Percentiles rank a stretch among this genome's conserved stretches.
These are phyloP conservation scores for Neonectria coccinea DNA, from an alignment of 2,329 filamentous ascomycete species.

Conservation along the genomic window DNA sequence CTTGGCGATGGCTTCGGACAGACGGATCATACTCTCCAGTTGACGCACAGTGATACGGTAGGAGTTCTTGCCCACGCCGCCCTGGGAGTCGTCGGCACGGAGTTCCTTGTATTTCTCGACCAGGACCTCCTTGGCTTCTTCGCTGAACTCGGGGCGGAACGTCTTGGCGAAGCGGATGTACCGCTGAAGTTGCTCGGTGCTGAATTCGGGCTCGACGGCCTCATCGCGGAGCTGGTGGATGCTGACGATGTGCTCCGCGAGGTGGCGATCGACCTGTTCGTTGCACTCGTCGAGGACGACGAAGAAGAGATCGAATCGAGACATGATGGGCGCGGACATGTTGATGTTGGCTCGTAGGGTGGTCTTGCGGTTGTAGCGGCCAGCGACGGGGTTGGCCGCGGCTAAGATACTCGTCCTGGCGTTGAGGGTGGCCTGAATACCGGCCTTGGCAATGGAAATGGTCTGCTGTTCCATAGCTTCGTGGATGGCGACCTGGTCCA, in stretches of 20 bases:
- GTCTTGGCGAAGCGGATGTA: conserved; percentile 97
- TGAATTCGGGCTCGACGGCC: conserved; percentile 92
- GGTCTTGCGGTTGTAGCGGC: conserved; percentile 96
- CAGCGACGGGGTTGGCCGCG: conserved; percentile 94
- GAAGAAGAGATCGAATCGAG: conserved; percentile 98
- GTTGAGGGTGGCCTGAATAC: conserved; percentile 97
- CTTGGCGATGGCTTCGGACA: conserved; percentile 98
- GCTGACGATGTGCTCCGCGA: conserved; percentile 93
- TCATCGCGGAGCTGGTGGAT: conserved; percentile 94
- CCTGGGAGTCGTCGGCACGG: conserved; percentile 91
- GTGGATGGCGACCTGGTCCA: conserved; percentile 97
- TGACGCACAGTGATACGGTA: conserved; percentile 98
- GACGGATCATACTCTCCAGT: conserved; percentile 92
- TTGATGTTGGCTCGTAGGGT: conserved; percentile 96
- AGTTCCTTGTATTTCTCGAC: conserved; percentile 97
- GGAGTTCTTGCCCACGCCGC: conserved; percentile 91
- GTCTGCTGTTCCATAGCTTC: conserved; percentile 99
- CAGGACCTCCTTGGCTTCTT: conserved; percentile 85
- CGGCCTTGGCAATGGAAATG: conserved; percentile 97
- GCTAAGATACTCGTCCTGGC: conserved; percentile 95
- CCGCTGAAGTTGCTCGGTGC: conserved; percentile 93
- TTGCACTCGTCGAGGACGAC: conserved; percentile 98
- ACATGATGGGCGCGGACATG: conserved; percentile 99
- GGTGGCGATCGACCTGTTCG: conserved; percentile 87
- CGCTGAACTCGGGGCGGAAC: conserved; percentile 92